Conservation (phyloP, 148 eudicot species). For the Rheum nobile region DNA sequence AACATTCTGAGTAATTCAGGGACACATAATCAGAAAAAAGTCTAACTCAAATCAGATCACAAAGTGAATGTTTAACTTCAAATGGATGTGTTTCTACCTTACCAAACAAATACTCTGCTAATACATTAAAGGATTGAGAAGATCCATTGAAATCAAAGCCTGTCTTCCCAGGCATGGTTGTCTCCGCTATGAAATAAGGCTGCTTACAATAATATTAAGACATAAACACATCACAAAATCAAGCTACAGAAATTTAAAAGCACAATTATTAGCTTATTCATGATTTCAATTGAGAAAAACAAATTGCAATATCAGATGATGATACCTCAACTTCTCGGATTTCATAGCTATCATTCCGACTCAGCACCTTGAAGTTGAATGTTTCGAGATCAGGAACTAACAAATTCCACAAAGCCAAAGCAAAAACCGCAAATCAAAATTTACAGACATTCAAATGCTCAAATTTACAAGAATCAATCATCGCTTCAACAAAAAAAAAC, state of each 20-base stretch:
- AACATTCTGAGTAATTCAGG: conserved; percentile 39
- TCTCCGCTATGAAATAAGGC: conserved; percentile 83
- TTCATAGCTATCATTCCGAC: conserved; percentile 57
- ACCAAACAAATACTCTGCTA: conserved; percentile 94
- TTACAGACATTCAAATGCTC: not conserved
- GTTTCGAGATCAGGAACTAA: conserved; percentile 93
- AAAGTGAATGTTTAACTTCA: not conserved
- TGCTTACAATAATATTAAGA: conserved; percentile 13
- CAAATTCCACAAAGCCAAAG: conserved; percentile 4
- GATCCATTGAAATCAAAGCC: conserved; percentile 87
- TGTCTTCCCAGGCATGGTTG: conserved; percentile 76
- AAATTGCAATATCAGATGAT: not conserved
- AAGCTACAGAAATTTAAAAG: not conserved
- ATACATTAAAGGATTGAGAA: conserved; percentile 76
- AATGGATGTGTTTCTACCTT: conserved; percentile 47
- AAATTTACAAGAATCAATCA: not conserved
- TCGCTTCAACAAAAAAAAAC: not conserved
- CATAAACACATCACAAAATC: not conserved
- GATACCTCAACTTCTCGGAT: conserved; percentile 88
- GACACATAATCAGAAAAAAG: not conserved
- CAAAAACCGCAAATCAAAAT: not conserved
- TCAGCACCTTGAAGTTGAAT: conserved; percentile 54
- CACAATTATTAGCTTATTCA: not conserved
- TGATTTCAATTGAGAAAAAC: not conserved
- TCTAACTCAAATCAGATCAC: not conserved